These are phyloP conservation scores for Pascua guehoae DNA, from an alignment of 1,284 basidiomycete species.

Conservation along the genomic window DNA sequence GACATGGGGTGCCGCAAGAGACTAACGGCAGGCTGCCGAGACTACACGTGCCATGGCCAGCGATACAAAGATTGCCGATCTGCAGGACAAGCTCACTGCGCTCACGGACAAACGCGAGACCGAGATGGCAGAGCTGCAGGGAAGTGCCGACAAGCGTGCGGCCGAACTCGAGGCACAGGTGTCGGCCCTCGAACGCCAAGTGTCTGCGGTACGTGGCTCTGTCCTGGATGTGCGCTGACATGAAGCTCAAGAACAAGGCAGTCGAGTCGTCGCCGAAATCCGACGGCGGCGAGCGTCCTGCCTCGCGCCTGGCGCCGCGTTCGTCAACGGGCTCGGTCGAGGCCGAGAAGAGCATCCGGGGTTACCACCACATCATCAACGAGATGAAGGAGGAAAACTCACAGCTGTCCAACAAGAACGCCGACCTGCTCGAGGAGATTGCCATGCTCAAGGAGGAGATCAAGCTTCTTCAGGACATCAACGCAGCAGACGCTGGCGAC, in stretches of 20 bases:
- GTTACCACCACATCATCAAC: conserved; percentile 68
- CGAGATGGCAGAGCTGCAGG: conserved; percentile 28
- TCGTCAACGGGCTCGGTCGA: conserved; percentile 22
- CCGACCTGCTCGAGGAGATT: conserved; percentile 73
- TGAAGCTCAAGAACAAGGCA: conserved; percentile 1
- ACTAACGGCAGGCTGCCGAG: no score
- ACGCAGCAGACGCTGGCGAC: neutral
- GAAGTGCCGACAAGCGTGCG: conserved; percentile 11
- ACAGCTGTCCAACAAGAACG: conserved; percentile 61
- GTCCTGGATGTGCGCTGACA: neutral
- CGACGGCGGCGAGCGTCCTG: neutral
- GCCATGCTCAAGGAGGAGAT: conserved; percentile 55
- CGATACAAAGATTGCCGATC: conserved; percentile 31
- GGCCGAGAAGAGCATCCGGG: conserved; percentile 42
- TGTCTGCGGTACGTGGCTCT: conserved; percentile 26
- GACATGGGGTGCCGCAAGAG: neutral
- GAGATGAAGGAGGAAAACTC: conserved; percentile 79
- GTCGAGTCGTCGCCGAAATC: neutral
- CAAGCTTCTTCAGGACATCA: conserved; percentile 38
- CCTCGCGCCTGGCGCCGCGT: conserved; percentile 6
- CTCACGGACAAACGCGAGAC: conserved; percentile 24
- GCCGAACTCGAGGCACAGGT: conserved; percentile 28
- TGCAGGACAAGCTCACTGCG: conserved; percentile 16
- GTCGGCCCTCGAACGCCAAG: conserved; percentile 28
- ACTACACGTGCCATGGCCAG: conserved; percentile 3